A percentile compares a stretch with the other conserved stretches of the same genome.
Conservation (phyloP, 2,329 filamentous ascomycete genomes). For the Colletotrichum sp. region DNA sequence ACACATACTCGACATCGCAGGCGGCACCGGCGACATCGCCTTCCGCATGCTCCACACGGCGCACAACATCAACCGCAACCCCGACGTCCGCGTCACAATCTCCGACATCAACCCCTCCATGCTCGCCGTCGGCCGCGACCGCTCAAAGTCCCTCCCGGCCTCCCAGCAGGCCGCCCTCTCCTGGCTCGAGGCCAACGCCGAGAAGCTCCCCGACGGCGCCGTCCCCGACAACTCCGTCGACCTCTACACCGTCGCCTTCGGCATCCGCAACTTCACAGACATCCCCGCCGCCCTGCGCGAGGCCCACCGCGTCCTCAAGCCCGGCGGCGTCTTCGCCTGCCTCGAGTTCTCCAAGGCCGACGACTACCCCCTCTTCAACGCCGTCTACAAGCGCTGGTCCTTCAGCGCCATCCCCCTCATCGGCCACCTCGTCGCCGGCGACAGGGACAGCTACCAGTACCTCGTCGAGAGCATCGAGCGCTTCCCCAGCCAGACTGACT, state of each 20-base stretch:
- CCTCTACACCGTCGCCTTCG: slow-evolving; percentile 96
- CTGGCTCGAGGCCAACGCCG: slow-evolving; percentile 92
- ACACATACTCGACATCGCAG: slow-evolving; percentile 93
- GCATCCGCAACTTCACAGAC: slow-evolving; percentile 96
- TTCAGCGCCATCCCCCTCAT: slow-evolving; percentile 94
- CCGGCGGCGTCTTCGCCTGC: slow-evolving; percentile 94
- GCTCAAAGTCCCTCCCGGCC: slow-evolving; percentile 64
- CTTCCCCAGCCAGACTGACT: slow-evolving; percentile 87
- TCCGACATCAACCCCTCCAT: slow-evolving; percentile 97
- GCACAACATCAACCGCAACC: slow-evolving; percentile 72
- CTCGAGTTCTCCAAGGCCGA: slow-evolving; percentile 91
- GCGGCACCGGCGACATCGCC: slow-evolving; percentile 96
- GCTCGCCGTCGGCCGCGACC: slow-evolving; percentile 85
- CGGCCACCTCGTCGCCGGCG: slow-evolving; percentile 91
- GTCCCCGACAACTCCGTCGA: slow-evolving; percentile 79
- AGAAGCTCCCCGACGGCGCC: slow-evolving; percentile 63
- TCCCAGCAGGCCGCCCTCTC: slow-evolving; percentile 62
- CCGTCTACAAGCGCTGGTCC: slow-evolving; percentile 93
- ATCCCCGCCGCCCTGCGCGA: slow-evolving; percentile 83
- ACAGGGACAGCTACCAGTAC: slow-evolving; percentile 97
- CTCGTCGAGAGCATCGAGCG: slow-evolving; percentile 96
- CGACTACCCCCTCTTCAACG: slow-evolving; percentile 77
- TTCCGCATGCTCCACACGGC: slow-evolving; percentile 94
- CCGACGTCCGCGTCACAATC: slow-evolving; percentile 83
- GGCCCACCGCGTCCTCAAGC: slow-evolving; percentile 87